Evolutionary conservation across 2,329 filamentous ascomycete genomes (phyloP), one percentile per base, ranked within the genome.

Genomic region (Bipolaris gigantea): DNA sequence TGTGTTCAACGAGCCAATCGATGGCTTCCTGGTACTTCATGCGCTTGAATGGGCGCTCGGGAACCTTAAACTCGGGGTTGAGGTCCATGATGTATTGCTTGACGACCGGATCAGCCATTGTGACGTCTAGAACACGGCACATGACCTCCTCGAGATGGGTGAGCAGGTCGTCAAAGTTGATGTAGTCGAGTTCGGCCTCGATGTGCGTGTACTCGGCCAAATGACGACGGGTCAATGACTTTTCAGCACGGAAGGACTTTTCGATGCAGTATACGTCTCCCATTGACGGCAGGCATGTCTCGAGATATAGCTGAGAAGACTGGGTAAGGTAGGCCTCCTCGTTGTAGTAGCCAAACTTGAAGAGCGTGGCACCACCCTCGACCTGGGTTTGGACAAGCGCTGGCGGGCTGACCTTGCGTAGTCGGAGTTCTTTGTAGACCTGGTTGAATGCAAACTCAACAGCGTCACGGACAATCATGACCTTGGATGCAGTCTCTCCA

Each of bases 251-350:
- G 87, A 99, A 99, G 2, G 93, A 97, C 76, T 96, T 96, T 77
- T 96, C 92, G 69, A 99, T 93, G 74, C 93, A 97, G 83, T 95
- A 99, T 48, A 97, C 92, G 73, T 97, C 90, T 65, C 94, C 94
- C 68, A 97, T 83, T 47, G 89, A 90, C 10, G 93, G 91, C 30
- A 99, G 81, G 62, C 88, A 91, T 30, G 94, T 99, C 81, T 99
- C 94, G 55, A 99, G 89, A 78, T 99, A 99, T 49, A 99, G 85
- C 77, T 99, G 94, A 32, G 90, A 96, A 3, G 92, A 97, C 78
- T 99, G 94, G 4, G 94, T 97, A 59, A 99, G 85, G 80, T 92
- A 99, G 55, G 94, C 89, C 65, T 88, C 84, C 76, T 97, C 89
- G 65, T 87, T 88, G 77, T 96, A 97, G 81, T 94, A 95, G 71